Conservation (phyloP, 2,329 filamentous ascomycete species). For the Aspergillus brasiliensis region DNA sequence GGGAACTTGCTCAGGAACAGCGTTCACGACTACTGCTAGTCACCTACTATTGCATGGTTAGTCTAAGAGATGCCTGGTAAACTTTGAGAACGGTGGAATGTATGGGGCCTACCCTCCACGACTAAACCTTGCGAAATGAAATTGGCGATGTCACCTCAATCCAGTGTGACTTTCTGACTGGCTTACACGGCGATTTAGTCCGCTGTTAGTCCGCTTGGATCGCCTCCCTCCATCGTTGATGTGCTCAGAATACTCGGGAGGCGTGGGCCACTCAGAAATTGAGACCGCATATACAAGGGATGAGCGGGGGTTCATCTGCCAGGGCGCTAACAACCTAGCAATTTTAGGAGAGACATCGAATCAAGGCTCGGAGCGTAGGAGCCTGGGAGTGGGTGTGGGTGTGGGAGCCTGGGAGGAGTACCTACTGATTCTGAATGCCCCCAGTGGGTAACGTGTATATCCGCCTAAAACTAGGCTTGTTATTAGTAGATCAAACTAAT, state of each 20-base stretch:
- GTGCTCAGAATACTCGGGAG: background rate
- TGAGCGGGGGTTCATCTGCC: background rate
- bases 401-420: background rate
- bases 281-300: constrained; percentile 1
- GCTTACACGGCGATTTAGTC: background rate
- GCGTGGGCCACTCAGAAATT: background rate
- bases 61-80: background rate
- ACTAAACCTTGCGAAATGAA: background rate
- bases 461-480: background rate
- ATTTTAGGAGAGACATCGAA: background rate
- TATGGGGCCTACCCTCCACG: constrained; percentile 1
- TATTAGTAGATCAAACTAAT: constrained; percentile 5
- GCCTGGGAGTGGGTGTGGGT: background rate
- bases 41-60: background rate
- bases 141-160: constrained; percentile 4
- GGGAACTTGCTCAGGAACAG: background rate
- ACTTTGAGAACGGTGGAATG: constrained; percentile 7
- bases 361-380: background rate
- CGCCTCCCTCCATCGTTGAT: background rate
- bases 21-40: background rate
- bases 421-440: background rate
- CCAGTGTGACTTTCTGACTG: background rate
- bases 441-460: background rate
- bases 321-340: background rate
- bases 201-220: constrained; percentile 1